These are phyloP conservation scores for Penicillium daleae DNA, from an alignment of 495 filamentous ascomycete genomes.

Conservation along the genomic window DNA sequence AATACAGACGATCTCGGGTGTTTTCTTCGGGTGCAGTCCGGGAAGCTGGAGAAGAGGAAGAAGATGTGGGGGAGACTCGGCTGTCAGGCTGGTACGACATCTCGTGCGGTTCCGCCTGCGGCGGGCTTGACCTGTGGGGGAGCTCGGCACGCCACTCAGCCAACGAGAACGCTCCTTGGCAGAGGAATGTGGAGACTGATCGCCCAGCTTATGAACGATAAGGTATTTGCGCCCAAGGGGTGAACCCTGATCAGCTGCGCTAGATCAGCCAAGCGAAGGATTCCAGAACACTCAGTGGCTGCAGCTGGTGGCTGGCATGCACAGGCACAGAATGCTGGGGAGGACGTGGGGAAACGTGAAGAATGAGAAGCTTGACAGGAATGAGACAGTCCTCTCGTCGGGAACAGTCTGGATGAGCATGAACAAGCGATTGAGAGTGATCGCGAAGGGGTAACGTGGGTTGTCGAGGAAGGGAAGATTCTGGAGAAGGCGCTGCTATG, in stretches of 20 bases:
- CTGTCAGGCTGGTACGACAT: slow-evolving; percentile 33
- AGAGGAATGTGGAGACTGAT: slow-evolving; percentile 34
- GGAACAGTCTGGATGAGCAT: neutral
- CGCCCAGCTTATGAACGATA: slow-evolving; percentile 22
- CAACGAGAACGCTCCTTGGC: slow-evolving; percentile 20
- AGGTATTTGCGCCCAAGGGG: slow-evolving; percentile 13
- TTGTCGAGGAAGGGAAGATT: neutral
- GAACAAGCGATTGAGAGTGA: neutral
- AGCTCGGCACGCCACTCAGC: slow-evolving; percentile 23
- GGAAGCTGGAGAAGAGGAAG: slow-evolving; percentile 44
- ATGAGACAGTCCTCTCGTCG: neutral
- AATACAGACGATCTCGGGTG: slow-evolving; percentile 4
- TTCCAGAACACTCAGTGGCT: slow-evolving; percentile 9
- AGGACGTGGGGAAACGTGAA: slow-evolving; percentile 3
- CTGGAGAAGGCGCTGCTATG: slow-evolving; percentile 14
- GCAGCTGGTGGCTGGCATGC: neutral
- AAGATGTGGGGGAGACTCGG: slow-evolving; percentile 51
- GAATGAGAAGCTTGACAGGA: neutral
- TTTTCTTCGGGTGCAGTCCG: slow-evolving; percentile 59
- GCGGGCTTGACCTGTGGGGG: slow-evolving; percentile 33
- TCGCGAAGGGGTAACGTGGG: neutral
- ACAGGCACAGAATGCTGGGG: slow-evolving; percentile 1
- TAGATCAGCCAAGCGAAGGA: slow-evolving; percentile 10
- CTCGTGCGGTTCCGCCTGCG: slow-evolving; percentile 34
- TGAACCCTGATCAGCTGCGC: slow-evolving; percentile 10